These are phyloP conservation scores for Aphanocladium album DNA, from an alignment of 2,329 filamentous ascomycete species.

Conservation along the genomic window DNA sequence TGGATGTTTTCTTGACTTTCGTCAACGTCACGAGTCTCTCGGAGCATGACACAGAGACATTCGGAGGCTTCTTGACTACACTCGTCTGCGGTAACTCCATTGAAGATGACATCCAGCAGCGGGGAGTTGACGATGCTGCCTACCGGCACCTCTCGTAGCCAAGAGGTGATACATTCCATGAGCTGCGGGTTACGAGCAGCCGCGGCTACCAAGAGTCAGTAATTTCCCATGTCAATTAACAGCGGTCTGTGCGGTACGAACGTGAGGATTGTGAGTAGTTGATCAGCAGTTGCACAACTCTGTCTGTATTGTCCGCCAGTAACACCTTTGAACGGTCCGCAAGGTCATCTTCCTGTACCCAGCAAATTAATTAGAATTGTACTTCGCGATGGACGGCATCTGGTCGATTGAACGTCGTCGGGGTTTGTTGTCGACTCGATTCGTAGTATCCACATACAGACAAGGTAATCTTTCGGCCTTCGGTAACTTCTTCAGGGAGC, in stretches of 20 bases:
- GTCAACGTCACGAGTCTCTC: conserved; percentile 89
- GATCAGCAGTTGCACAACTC: conserved; percentile 81
- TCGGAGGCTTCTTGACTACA: conserved; percentile 88
- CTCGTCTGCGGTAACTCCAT: conserved; percentile 66
- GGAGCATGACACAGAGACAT: conserved; percentile 85
- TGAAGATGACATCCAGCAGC: conserved; percentile 74
- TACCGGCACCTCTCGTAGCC: conserved; percentile 89
- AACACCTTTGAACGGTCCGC: conserved; percentile 79
- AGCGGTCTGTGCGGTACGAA: conserved; percentile 39
- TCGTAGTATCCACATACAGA: conserved; percentile 78
- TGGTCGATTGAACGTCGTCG: conserved; percentile 10
- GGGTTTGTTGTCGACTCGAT: conserved; percentile 11
- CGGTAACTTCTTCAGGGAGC: conserved; percentile 95
- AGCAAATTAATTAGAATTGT: conserved; percentile 33
- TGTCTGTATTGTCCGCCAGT: conserved; percentile 81
- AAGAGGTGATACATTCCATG: conserved; percentile 93
- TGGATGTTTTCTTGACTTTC: conserved; percentile 81
- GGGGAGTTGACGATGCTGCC: conserved; percentile 79
- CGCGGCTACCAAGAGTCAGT: conserved; percentile 45
- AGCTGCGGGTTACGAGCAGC: conserved; percentile 84
- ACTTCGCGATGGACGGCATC: conserved; percentile 15
- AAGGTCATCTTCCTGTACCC: conserved; percentile 89
- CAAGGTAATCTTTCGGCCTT: conserved; percentile 98
- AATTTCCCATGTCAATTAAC: background rate
- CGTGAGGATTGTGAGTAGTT: conserved; percentile 90